phyloP scores from a whole-genome alignment of 768 basidiomycete genomes.

The Mycena alexandri region DNA sequence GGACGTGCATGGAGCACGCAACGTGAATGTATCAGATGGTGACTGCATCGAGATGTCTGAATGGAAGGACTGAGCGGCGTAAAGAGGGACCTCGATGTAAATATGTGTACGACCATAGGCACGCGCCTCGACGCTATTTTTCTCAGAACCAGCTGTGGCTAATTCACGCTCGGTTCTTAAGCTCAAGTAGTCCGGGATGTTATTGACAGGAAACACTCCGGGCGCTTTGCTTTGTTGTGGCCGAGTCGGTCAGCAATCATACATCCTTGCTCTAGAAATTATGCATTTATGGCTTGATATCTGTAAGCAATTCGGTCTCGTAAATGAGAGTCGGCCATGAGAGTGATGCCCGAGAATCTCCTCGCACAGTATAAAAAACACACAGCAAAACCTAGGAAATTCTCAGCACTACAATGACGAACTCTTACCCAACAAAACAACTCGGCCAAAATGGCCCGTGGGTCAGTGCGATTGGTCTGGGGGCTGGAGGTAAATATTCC shows the following conservation, averaged over 20 bases:
- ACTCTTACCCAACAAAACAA: conserved; percentile 23
- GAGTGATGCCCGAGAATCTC: conserved; percentile 9
- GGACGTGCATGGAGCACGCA: conserved; percentile 37
- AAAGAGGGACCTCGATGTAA: too few species aligned
- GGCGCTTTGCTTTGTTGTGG: too few species aligned
- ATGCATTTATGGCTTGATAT: not conserved
- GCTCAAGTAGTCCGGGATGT: too few species aligned
- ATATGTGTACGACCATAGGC: too few species aligned
- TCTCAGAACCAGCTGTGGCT: too few species aligned
- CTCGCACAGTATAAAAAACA: not conserved
- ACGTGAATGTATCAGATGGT: conserved; percentile 1
- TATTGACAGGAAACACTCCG: too few species aligned
- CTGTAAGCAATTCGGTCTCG: conserved; percentile 1
- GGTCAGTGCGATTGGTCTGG: conserved; percentile 34
- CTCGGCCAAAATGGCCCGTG: conserved; percentile 28
- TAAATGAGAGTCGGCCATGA: conserved; percentile 2
- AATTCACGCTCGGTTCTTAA: too few species aligned
- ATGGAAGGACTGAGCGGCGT: conserved; percentile 7
- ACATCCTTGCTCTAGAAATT: too few species aligned
- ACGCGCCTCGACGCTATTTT: too few species aligned
- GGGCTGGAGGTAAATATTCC: conserved; percentile 25
- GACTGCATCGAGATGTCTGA: conserved; percentile 28
- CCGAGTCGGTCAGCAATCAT: too few species aligned
- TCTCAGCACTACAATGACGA: conserved; percentile 17
- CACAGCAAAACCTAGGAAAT: not conserved